Evolutionary conservation across 2,329 filamentous ascomycete genomes (phyloP).

Genomic region (Penicillium sp.): DNA sequence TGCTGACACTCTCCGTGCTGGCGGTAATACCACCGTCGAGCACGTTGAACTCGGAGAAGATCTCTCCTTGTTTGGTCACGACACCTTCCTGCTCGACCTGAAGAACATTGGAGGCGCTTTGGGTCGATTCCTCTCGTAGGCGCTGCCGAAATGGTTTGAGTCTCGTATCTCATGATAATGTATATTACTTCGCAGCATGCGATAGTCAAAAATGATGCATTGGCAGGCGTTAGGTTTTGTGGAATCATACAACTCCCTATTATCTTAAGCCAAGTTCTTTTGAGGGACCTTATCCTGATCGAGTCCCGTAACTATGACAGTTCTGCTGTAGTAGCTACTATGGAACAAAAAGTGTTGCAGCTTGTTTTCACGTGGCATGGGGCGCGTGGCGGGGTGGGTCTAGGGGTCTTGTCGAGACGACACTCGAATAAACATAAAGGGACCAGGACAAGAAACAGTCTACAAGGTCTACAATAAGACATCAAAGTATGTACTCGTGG

Average conservation of each 20-base stretch:
- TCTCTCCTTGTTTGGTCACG: constrained; percentile 90
- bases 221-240: constrained; percentile 14
- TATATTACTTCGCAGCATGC: constrained; percentile 8
- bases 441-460: too few relatives aligned
- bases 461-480: too few relatives aligned
- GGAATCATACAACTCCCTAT: constrained; percentile 5
- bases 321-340: too few relatives aligned
- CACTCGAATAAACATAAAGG: too few relatives aligned
- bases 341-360: too few relatives aligned
- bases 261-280: not conserved
- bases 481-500: too few relatives aligned
- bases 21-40: constrained; percentile 76
- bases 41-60: constrained; percentile 93
- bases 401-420: too few relatives aligned
- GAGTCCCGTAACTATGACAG: too few relatives aligned
- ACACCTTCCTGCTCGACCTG: constrained; percentile 90
- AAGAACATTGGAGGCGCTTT: constrained; percentile 87
- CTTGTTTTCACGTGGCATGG: too few relatives aligned
- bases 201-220: constrained; percentile 16
- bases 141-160: not conserved
- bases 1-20: constrained; percentile 72
- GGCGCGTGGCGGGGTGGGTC: too few relatives aligned
- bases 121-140: constrained; percentile 68
- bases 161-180: constrained; percentile 1
- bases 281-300: not conserved